Percentiles rank a stretch among this genome's conserved stretches.
Evolutionary conservation across 2,329 filamentous ascomycete genomes (phyloP).

Genomic region (Fusarium annulatum): DNA sequence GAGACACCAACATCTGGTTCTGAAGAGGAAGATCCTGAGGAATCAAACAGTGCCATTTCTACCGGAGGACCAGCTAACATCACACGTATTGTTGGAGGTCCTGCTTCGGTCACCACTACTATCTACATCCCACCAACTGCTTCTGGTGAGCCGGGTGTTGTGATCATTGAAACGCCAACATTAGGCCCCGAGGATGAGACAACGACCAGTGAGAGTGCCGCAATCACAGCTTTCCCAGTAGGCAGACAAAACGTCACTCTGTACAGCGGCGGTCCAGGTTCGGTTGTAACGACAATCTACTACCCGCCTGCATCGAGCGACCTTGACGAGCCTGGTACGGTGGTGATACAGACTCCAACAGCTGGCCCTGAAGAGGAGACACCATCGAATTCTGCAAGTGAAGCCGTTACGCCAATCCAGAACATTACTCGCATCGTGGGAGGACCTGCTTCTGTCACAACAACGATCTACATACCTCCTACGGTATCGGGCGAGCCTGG

Average conservation of each 20-base stretch:
- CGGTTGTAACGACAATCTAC: slow-evolving; percentile 6
- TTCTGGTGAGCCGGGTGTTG: slow-evolving; percentile 1
- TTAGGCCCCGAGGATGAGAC: neutral
- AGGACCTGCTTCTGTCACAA: neutral
- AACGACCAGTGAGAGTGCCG: no score
- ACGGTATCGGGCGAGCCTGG: neutral
- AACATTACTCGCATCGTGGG: neutral
- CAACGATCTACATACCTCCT: neutral
- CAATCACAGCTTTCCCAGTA: neutral
- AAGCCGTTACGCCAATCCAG: neutral
- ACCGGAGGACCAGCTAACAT: neutral
- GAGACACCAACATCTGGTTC: neutral
- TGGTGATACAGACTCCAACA: slow-evolving; percentile 16
- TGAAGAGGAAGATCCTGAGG: neutral
- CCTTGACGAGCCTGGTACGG: neutral
- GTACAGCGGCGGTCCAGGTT: neutral
- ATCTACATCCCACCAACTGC: slow-evolving; percentile 7
- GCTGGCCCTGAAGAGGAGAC: neutral
- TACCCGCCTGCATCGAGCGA: neutral
- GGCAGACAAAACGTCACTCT: neutral
- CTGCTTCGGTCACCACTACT: neutral
- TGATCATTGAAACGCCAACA: slow-evolving; percentile 11
- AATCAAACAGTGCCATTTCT: neutral
- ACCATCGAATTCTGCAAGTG: neutral
- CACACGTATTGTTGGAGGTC: neutral